Base-by-base conservation (phyloP, 768 basidiomycete species). In the Lactarius hengduanensis region DNA sequence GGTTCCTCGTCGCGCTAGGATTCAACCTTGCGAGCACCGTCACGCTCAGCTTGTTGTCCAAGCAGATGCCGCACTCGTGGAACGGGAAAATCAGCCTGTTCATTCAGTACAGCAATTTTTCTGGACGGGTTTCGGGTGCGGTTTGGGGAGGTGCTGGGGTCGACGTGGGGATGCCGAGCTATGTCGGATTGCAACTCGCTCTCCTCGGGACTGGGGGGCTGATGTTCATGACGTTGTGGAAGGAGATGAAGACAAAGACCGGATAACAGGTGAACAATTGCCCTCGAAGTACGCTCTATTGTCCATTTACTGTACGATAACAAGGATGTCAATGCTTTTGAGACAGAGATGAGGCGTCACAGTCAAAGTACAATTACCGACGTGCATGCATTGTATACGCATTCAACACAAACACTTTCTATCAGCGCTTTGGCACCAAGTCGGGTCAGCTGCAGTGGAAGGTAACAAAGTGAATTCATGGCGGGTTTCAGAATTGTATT, bases 21-120 rank as follows among this genome's bases (percentile, higher is more conserved):
- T 90, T 90, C 79, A 90, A 90, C 74, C 77, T 90, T 13, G 83
- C 86, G n/a, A 87, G 82, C 69, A 89, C 87, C 2, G 84, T 86
- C 63, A 89, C 89, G 38, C 77, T 89, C 67, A 86, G 85, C 64
- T 73, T 88, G 63, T 75, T 90, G 32, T 86, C 84, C 67, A 90
- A 91, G 74, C 88, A 88, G 73, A 79, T 90, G 36, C 88, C 89
- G 1, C 78, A 80, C 7, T 75, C 77, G 64, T 89, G 85, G 85
- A 89, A 88, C 71, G 78, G 79, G 32, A 77, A 79, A 32, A 80
- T 80, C n/a, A 83, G 80, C 81, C 74, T 88, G 73, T 81, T 78
- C 8, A 86, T 90, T 53, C 88, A 89, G 72, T 90, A 86, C 69
- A 86, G 86, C 75, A 90, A 86, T 71, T 90, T 84, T 71, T 74